Conservation (phyloP, 164 flowering plant genomes). For the Piper betle region DNA sequence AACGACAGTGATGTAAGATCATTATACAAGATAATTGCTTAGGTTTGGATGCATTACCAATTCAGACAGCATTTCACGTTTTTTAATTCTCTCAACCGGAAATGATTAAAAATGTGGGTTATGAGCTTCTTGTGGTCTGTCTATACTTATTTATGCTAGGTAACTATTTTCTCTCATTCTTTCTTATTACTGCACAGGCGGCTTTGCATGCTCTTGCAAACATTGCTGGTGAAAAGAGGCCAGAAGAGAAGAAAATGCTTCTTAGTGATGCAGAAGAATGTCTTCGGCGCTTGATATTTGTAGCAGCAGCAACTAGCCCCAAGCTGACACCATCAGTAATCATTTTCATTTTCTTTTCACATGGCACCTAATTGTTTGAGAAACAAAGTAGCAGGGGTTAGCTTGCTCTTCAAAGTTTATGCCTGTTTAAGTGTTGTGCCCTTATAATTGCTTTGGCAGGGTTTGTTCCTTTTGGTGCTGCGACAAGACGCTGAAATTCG, state of each 20-base stretch:
- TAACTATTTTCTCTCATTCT: not conserved
- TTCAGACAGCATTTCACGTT: too few relatives aligned
- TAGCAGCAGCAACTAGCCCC: constrained; percentile 49
- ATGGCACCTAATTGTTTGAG: too few relatives aligned
- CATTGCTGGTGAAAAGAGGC: constrained; percentile 55
- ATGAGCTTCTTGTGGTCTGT: not conserved
- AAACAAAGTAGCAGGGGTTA: not conserved
- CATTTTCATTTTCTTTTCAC: not conserved
- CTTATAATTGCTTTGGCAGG: constrained; percentile 37
- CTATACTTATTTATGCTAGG: not conserved
- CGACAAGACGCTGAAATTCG: constrained; percentile 75
- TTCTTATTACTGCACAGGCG: constrained; percentile 38
- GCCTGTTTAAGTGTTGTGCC: not conserved
- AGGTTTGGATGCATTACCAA: too few relatives aligned
- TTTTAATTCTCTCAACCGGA: too few relatives aligned
- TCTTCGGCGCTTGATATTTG: constrained; percentile 52
- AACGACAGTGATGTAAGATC: too few relatives aligned
- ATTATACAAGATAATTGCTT: too few relatives aligned
- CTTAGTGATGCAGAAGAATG: constrained; percentile 50
- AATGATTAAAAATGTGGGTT: not conserved
- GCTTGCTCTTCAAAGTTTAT: not conserved
- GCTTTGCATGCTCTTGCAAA: constrained; percentile 87
- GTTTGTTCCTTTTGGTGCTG: constrained; percentile 57
- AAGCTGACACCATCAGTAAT: constrained; percentile 87
- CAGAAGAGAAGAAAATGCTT: constrained; percentile 27